A percentile compares a stretch with the other conserved stretches of the same genome.
phyloP scores from a whole-genome alignment of 371 early-diverging fungal genomes.

The Gilbertella persicaria region DNA sequence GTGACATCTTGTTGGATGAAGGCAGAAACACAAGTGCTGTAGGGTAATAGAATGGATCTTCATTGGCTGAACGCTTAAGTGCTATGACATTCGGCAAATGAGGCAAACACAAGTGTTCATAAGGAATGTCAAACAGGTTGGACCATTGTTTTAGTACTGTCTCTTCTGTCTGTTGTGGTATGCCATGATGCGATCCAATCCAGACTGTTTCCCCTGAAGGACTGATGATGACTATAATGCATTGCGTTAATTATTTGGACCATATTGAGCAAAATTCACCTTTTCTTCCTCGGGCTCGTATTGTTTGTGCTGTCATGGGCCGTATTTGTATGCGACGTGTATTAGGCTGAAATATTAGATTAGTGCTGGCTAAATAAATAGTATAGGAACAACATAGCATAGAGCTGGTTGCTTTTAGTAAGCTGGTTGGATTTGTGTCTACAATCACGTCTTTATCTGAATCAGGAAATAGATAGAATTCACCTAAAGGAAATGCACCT shows the following conservation, averaged over 20 bases:
- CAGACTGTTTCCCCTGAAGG: slow-evolving; percentile 38
- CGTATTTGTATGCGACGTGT: slow-evolving; percentile 35
- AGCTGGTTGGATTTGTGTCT: neutral
- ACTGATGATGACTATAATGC: slow-evolving; percentile 30
- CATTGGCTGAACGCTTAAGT: slow-evolving; percentile 7
- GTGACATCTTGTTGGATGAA: slow-evolving; percentile 28
- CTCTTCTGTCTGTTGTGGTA: slow-evolving; percentile 26
- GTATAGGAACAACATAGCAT: slow-evolving; percentile 38
- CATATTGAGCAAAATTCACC: slow-evolving; percentile 23
- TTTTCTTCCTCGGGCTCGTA: slow-evolving; percentile 24
- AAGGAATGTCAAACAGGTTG: slow-evolving; percentile 35
- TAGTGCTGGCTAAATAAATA: slow-evolving; percentile 41
- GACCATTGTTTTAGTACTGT: slow-evolving; percentile 37
- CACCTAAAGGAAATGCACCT: slow-evolving; percentile 44
- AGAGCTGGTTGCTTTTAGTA: neutral
- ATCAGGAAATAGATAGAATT: slow-evolving; percentile 40
- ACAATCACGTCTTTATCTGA: slow-evolving; percentile 8
- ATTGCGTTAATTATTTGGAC: too few species aligned
- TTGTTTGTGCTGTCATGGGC: slow-evolving; percentile 20
- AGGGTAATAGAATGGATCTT: slow-evolving; percentile 18
- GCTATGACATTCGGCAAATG: slow-evolving; percentile 19
- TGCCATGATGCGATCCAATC: slow-evolving; percentile 15
- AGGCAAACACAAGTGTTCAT: slow-evolving; percentile 5
- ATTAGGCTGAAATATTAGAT: slow-evolving; percentile 44
- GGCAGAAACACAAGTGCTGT: slow-evolving; percentile 34